phyloP scores from a whole-genome alignment of 352 stramenopile species.

The Phytophthora melonis region DNA sequence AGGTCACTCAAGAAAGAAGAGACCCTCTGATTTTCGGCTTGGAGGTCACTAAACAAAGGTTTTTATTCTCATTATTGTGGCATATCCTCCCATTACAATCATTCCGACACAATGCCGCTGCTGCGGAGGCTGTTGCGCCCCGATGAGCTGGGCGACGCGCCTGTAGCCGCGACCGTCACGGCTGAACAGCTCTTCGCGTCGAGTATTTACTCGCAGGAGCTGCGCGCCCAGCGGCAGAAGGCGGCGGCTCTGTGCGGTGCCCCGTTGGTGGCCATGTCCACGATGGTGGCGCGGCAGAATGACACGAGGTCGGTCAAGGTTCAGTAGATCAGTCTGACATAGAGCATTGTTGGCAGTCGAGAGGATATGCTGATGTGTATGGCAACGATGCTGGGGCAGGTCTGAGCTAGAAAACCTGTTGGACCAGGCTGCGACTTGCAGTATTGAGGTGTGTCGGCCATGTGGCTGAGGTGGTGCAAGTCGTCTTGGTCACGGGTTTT shows the following conservation, averaged over 20 bases:
- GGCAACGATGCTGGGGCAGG: slow-evolving; percentile 19
- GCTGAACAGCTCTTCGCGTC: slow-evolving; percentile 63
- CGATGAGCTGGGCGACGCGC: slow-evolving; percentile 29
- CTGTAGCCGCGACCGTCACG: slow-evolving; percentile 22
- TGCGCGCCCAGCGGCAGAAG: slow-evolving; percentile 32
- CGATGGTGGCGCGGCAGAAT: slow-evolving; percentile 14
- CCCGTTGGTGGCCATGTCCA: slow-evolving; percentile 41
- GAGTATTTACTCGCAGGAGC: slow-evolving; percentile 52
- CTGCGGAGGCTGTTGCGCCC: slow-evolving; percentile 41
- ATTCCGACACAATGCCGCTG: slow-evolving; percentile 48
- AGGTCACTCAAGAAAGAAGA: slow-evolving; percentile 3
- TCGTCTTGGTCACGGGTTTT: background rate
- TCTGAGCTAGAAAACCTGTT: slow-evolving; percentile 7
- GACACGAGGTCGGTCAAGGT: slow-evolving; percentile 9
- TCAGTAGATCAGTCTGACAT: too few relatives aligned
- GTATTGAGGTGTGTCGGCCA: slow-evolving; percentile 23
- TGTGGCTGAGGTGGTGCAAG: slow-evolving; percentile 3
- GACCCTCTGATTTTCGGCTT: too few relatives aligned
- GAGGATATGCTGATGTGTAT: background rate
- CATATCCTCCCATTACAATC: slow-evolving; percentile 17
- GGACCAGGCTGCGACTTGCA: slow-evolving; percentile 14
- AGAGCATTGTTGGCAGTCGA: too few relatives aligned
- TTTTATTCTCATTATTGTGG: background rate
- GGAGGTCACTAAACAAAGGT: background rate
- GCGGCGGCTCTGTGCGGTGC: slow-evolving; percentile 54